Evolutionary conservation across 345 rosid genomes (phyloP).

Genomic region (Citrus maxima): DNA sequence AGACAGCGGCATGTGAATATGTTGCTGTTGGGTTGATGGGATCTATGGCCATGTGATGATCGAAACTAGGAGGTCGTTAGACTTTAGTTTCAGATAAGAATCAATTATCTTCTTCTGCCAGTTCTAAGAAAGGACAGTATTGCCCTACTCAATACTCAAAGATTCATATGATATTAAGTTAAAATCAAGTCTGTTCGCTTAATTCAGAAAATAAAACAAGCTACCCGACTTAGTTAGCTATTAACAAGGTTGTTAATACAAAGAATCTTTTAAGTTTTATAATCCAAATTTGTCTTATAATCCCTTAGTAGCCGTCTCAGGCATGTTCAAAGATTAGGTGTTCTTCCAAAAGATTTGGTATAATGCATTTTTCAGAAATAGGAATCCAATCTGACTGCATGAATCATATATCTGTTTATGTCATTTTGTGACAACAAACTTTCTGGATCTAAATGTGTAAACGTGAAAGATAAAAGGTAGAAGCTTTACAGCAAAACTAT

Average conservation of each 20-base stretch:
- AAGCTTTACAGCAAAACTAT: too few relatives aligned
- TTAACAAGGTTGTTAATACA: too few relatives aligned
- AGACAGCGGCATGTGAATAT: not conserved
- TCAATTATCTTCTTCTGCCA: not conserved
- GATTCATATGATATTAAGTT: not conserved
- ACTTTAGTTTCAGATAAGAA: not conserved
- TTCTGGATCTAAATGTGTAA: too few relatives aligned
- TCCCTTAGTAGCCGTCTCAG: too few relatives aligned
- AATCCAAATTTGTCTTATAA: not conserved
- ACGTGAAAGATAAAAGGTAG: too few relatives aligned
- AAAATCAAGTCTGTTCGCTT: not conserved
- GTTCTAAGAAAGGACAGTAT: not conserved
- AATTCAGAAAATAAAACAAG: not conserved
- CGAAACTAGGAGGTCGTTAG: not conserved
- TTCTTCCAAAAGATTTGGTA: too few relatives aligned
- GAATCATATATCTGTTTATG: too few relatives aligned
- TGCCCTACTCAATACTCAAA: not conserved
- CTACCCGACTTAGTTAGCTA: not conserved
- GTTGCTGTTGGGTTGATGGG: not conserved
- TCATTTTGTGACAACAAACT: too few relatives aligned
- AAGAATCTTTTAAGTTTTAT: not conserved
- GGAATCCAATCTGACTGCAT: too few relatives aligned
- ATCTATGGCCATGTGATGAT: conserved; percentile 4
- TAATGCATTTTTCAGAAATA: too few relatives aligned
- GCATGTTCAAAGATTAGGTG: too few relatives aligned